Conservation (phyloP, 2,329 filamentous ascomycete species). For the Sporothrix pseudoabietina region DNA sequence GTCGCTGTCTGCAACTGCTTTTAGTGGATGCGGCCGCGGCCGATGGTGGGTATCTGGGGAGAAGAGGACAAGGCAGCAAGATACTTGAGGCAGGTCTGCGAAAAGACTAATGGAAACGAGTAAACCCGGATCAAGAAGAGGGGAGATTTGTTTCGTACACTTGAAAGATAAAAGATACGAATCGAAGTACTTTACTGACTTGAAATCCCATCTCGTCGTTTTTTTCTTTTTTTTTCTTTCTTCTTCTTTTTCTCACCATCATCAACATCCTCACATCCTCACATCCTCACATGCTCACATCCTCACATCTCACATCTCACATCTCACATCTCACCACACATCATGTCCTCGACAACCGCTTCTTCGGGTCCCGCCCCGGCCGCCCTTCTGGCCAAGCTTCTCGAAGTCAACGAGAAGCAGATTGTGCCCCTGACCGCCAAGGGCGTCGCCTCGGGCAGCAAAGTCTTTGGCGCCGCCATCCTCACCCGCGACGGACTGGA, state of each 20-base stretch:
- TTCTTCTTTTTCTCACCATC: background rate
- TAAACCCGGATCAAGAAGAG: background rate
- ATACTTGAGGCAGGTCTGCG: background rate
- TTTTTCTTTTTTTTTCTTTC: too few relatives aligned
- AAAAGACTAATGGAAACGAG: slow-evolving; percentile 6
- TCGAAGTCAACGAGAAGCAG: slow-evolving; percentile 48
- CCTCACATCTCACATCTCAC: too few relatives aligned
- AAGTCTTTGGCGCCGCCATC: slow-evolving; percentile 60
- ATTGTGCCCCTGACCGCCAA: slow-evolving; percentile 55
- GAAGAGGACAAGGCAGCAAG: background rate
- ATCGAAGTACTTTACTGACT: background rate
- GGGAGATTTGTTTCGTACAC: background rate
- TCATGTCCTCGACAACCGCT: background rate
- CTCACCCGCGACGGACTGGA: slow-evolving; percentile 47
- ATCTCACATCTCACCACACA: background rate
- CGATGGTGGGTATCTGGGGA: slow-evolving; percentile 7
- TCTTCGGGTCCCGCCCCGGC: slow-evolving; percentile 33
- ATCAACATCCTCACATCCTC: background rate
- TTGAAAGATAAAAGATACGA: background rate
- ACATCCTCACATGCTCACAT: background rate
- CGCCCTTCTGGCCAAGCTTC: slow-evolving; percentile 46
- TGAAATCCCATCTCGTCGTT: background rate
- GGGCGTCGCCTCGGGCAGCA: slow-evolving; percentile 56
- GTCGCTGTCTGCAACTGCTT: background rate
- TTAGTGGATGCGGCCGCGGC: slow-evolving; percentile 10